These are phyloP conservation scores for Colletotrichum filicis DNA, from an alignment of 2,329 filamentous ascomycete genomes.

Conservation along the genomic window DNA sequence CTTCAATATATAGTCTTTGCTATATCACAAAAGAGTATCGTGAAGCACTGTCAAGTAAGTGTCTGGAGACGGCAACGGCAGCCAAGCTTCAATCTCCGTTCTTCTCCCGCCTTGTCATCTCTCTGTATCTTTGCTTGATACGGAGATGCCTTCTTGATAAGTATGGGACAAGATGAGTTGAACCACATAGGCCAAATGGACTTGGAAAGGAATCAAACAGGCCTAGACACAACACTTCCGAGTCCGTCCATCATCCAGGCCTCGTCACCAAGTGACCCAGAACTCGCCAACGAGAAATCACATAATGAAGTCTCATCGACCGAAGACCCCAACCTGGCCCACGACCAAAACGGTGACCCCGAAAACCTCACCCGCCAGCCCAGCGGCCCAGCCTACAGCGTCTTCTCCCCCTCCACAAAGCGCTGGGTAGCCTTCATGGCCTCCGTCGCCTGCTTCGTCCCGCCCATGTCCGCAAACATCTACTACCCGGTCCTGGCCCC, in stretches of 20 bases:
- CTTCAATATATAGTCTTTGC: neutral
- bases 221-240: neutral
- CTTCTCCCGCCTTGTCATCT: neutral
- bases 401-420: conserved; percentile 53
- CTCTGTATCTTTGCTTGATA: neutral
- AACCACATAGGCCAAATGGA: neutral
- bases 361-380: conserved; percentile 45
- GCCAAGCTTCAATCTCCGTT: neutral
- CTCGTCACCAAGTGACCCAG: neutral
- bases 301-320: conserved; percentile 3
- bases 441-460: conserved; percentile 63
- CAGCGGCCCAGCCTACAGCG: conserved; percentile 48
- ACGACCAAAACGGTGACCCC: conserved; percentile 34
- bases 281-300: neutral
- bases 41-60: neutral
- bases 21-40: no score
- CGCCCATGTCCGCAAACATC: conserved; percentile 70
- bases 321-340: neutral
- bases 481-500: conserved; percentile 57
- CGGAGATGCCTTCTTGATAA: neutral
- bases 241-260: neutral
- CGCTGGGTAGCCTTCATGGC: conserved; percentile 65
- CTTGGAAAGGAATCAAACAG: neutral
- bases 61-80: neutral
- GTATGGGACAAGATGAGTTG: conserved; percentile 4